Conservation (phyloP, 306 rosid species). For the Mucuna pruriens region DNA sequence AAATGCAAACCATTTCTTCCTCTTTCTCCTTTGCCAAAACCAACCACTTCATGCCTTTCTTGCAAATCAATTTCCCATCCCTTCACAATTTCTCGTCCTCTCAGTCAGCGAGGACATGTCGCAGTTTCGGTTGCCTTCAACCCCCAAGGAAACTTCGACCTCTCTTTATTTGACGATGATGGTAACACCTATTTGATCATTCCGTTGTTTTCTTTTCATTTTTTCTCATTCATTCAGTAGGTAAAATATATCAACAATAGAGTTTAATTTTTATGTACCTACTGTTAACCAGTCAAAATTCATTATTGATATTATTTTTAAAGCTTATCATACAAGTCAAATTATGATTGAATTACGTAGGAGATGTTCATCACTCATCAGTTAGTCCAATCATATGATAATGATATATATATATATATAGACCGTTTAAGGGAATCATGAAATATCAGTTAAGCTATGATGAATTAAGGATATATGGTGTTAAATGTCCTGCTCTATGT, state of each 20-base stretch:
- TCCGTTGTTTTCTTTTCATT: background rate
- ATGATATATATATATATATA: background rate
- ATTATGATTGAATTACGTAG: too few species aligned
- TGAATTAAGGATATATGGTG: background rate
- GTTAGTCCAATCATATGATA: background rate
- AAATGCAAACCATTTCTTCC: slow-evolving; percentile 65
- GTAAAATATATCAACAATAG: too few species aligned
- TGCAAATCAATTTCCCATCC: slow-evolving; percentile 51
- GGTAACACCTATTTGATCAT: slow-evolving; percentile 38
- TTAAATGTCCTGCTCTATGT: background rate
- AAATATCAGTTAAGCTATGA: background rate
- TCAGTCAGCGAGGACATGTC: slow-evolving; percentile 45
- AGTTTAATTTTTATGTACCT: too few species aligned
- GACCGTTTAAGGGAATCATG: background rate
- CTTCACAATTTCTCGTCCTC: slow-evolving; percentile 13
- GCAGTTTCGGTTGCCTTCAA: slow-evolving; percentile 82
- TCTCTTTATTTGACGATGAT: slow-evolving; percentile 70
- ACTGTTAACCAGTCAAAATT: too few species aligned
- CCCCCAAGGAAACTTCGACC: slow-evolving; percentile 85
- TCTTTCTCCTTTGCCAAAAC: slow-evolving; percentile 56
- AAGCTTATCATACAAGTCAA: too few species aligned
- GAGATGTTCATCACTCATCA: background rate
- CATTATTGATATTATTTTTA: too few species aligned
- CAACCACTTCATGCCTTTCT: slow-evolving; percentile 40
- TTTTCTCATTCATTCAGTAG: background rate